phyloP scores from a whole-genome alignment of 257 asterid genomes.

The Forsythia viridissima region DNA sequence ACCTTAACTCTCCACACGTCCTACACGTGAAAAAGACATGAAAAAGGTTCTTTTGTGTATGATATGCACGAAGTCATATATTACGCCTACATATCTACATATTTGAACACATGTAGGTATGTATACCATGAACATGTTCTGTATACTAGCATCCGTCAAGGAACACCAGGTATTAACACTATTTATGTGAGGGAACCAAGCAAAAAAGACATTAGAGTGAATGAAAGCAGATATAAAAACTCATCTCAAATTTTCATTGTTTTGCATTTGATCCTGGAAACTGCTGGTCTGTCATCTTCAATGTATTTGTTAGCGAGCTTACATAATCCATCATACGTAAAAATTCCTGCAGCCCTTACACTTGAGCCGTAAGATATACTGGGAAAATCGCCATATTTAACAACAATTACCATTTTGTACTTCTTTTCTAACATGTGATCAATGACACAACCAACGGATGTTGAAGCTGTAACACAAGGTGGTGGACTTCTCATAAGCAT shows the following conservation, averaged over 20 bases:
- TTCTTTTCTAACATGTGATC: slow-evolving; percentile 60
- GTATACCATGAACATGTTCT: background rate
- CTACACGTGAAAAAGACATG: too few species aligned
- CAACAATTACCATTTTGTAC: slow-evolving; percentile 54
- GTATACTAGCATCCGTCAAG: background rate
- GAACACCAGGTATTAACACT: background rate
- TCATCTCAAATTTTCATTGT: slow-evolving; percentile 31
- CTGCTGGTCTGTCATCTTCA: slow-evolving; percentile 28
- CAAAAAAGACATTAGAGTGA: slow-evolving; percentile 10
- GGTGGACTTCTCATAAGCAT: slow-evolving; percentile 64
- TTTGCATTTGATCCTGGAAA: slow-evolving; percentile 33
- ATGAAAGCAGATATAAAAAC: slow-evolving; percentile 24
- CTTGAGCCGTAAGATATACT: slow-evolving; percentile 44
- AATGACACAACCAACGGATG: slow-evolving; percentile 51
- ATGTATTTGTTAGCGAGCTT: slow-evolving; percentile 37
- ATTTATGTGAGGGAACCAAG: slow-evolving; percentile 3
- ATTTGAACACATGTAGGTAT: background rate
- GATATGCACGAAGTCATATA: background rate
- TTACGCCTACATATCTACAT: background rate
- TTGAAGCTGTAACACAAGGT: slow-evolving; percentile 55
- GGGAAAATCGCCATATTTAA: slow-evolving; percentile 43
- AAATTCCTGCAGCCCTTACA: slow-evolving; percentile 59
- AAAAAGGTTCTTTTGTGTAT: too few species aligned
- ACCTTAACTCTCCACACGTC: background rate
- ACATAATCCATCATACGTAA: slow-evolving; percentile 46